Percentiles rank a stretch among this genome's conserved stretches.
Conservation (phyloP, 805 yeast genomes). For the Ogataea corticis region DNA sequence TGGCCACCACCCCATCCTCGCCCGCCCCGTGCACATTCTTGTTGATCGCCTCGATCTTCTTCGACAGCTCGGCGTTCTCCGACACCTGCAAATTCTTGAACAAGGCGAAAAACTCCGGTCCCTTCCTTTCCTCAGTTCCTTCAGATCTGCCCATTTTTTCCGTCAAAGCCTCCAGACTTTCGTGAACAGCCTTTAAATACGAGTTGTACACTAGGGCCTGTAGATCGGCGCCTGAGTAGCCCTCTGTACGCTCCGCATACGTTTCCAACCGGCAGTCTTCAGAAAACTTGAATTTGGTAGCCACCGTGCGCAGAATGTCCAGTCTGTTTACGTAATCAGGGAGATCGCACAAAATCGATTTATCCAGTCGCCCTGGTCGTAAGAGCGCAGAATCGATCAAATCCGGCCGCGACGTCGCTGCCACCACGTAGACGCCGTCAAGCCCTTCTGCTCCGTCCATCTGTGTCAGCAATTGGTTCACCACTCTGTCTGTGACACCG, state of each 20-base stretch:
- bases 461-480: constrained; percentile 93
- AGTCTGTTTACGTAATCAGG: constrained; percentile 70
- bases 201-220: constrained; percentile 93
- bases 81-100: constrained; percentile 7
- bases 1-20: not conserved
- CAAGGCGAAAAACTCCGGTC: constrained; percentile 27
- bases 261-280: constrained; percentile 51
- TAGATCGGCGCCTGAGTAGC: constrained; percentile 92
- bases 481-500: constrained; percentile 97
- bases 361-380: constrained; percentile 95
- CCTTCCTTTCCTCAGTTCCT: constrained; percentile 1
- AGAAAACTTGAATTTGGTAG: constrained; percentile 60
- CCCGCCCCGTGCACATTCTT: not conserved
- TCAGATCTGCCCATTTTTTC: constrained; percentile 22
- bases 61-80: constrained; percentile 18
- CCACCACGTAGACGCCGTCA: constrained; percentile 94
- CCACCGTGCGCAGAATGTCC: constrained; percentile 65
- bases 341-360: constrained; percentile 85
- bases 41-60: constrained; percentile 23
- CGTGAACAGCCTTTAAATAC: constrained; percentile 80
- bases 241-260: constrained; percentile 63
- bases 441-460: constrained; percentile 99
- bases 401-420: constrained; percentile 96
- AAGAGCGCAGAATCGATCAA: constrained; percentile 90
- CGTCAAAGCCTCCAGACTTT: constrained; percentile 54